A percentile compares a stretch with the other conserved stretches of the same genome.
These are phyloP conservation scores for Symbiodinium pilosum DNA, from an alignment of 73 alveolate species.

Conservation along the genomic window DNA sequence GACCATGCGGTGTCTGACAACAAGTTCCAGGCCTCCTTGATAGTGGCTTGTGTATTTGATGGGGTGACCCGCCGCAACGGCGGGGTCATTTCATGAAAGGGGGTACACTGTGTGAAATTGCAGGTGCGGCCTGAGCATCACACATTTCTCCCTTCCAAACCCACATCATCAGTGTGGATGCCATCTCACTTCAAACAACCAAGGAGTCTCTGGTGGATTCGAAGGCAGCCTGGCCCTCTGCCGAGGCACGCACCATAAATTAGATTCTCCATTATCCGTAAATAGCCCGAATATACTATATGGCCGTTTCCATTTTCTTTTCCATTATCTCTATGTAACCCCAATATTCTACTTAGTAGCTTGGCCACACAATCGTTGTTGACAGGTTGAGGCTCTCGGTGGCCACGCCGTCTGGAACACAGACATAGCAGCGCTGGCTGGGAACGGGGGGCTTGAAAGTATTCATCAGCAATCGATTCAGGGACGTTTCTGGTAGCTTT, in stretches of 20 bases:
- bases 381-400: not conserved
- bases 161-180: not conserved
- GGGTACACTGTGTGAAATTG: too few species aligned
- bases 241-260: constrained; percentile 59
- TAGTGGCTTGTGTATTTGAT: too few species aligned
- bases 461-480: too few species aligned
- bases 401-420: not conserved
- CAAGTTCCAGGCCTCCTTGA: constrained; percentile 2
- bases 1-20: constrained; percentile 43
- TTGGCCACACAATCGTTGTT: too few species aligned
- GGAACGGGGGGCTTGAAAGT: not conserved
- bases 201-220: constrained; percentile 46
- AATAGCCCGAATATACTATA: too few species aligned
- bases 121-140: not conserved
- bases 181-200: not conserved
- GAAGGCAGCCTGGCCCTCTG: constrained; percentile 39
- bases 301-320: too few species aligned
- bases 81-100: too few species aligned
- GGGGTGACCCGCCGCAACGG: too few species aligned
- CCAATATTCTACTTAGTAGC: too few species aligned
- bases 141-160: not conserved
- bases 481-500: too few species aligned
- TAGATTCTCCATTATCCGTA: too few species aligned
- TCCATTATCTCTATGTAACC: too few species aligned
- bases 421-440: not conserved